Base-by-base conservation (phyloP, 208 protist species). In the Trypanosoma melophagium region DNA sequence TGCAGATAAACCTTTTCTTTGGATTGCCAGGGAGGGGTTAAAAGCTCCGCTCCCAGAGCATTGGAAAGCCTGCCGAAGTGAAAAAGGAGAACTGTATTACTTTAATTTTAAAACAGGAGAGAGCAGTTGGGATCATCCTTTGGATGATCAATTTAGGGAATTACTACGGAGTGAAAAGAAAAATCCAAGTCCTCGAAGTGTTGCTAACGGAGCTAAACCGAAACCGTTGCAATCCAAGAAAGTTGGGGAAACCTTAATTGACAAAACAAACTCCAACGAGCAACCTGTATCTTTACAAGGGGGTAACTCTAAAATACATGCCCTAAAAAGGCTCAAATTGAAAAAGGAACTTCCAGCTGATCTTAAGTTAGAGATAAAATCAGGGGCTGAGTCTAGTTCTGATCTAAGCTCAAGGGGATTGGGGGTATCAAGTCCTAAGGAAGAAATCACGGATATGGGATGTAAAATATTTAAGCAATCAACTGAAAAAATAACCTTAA, bases 41-140 rank as follows among this genome's bases (percentile, higher is more conserved):
- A 97, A 97, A 60, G 96, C 94, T 8, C 94, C 95, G 16, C 81
- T 98, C 19, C 97, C 97, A 0, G 90, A 97, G 10, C 58, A 93
- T 67, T 98, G 97, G 96, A 98, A 95, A 66, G 93, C 95, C 1
- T 97, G 93, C 77, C 87, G 96, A 56, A 93, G 93, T 47, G 79
- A 94, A 47, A 91, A 96, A 42, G 93, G 93, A 16, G 90, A 97
- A 44, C 67, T 98, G 12, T 98, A 98, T 71, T 98, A 98, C 69
- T 98, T 98, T 77, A 98, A 98, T 78, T 96, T 97, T 66, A 86
- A 84, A 54, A 96, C 89, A 0, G 93, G 90, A 42, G 69, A 97
- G 50, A 95, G 83, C 49, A 96, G 91, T 59, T 98, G 97, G 97
- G 95, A 98, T 58, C 97, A 98, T 71, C 97, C 97, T 14, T 81